Conservation (phyloP, 1,284 basidiomycete species). For the Volvariella surrecta region DNA sequence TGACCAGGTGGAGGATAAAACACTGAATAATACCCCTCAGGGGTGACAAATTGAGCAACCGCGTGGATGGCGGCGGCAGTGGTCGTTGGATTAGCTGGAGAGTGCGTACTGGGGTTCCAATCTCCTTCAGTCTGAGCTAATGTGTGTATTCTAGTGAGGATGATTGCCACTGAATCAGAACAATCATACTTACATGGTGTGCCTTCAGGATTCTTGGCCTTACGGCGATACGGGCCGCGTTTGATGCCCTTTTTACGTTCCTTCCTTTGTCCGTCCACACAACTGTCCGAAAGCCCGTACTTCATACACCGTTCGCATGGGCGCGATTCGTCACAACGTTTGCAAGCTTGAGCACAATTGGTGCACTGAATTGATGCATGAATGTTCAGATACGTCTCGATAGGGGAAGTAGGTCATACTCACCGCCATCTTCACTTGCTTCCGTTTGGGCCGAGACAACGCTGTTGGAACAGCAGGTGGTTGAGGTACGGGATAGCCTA, state of each 20-base stretch:
- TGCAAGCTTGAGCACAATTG: slow-evolving; percentile 80
- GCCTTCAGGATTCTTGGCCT: slow-evolving; percentile 35
- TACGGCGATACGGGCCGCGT: slow-evolving; percentile 79
- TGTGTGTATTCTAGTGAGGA: not conserved
- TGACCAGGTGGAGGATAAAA: slow-evolving; percentile 40
- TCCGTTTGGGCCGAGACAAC: slow-evolving; percentile 49
- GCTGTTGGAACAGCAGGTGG: slow-evolving; percentile 16
- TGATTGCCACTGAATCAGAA: slow-evolving; percentile 1
- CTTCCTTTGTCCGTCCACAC: slow-evolving; percentile 71
- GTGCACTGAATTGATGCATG: slow-evolving; percentile 58
- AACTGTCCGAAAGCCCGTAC: slow-evolving; percentile 64
- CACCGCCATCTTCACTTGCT: slow-evolving; percentile 85
- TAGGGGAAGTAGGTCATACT: slow-evolving; percentile 23
- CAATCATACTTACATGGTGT: slow-evolving; percentile 10
- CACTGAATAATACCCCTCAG: slow-evolving; percentile 47
- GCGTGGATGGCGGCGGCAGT: slow-evolving; percentile 28
- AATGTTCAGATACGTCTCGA: slow-evolving; percentile 1
- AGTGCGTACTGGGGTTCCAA: slow-evolving; percentile 24
- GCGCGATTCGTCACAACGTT: slow-evolving; percentile 74
- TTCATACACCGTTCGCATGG: slow-evolving; percentile 79
- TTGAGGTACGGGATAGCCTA: slow-evolving; percentile 23
- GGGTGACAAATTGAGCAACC: slow-evolving; percentile 26
- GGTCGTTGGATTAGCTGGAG: slow-evolving; percentile 19
- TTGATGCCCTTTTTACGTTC: slow-evolving; percentile 83
- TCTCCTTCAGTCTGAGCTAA: slow-evolving; percentile 15